phyloP scores from a whole-genome alignment of 129 eudicot species.

The Flaveria sonorensis region DNA sequence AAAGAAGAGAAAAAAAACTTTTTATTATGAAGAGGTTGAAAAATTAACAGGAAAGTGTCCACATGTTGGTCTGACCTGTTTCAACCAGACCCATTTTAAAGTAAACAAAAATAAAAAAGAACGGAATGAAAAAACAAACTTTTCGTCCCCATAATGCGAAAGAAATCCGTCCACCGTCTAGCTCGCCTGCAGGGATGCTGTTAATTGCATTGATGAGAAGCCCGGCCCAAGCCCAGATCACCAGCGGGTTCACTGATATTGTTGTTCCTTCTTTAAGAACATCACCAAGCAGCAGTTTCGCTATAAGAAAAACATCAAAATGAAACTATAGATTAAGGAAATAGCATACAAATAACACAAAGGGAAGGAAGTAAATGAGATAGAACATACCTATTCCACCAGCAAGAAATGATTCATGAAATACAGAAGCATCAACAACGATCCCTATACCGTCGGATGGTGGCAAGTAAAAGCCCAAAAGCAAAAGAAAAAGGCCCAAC shows the following conservation, averaged over 20 bases:
- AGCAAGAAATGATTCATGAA: constrained; percentile 89
- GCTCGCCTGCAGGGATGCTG: constrained; percentile 99
- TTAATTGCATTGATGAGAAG: constrained; percentile 94
- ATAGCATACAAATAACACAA: neutral
- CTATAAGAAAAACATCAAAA: constrained; percentile 39
- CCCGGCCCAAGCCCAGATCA: constrained; percentile 99
- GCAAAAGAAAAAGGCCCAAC: constrained; percentile 75
- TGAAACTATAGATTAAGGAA: neutral
- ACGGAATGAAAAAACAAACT: constrained; percentile 41
- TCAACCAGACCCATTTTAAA: neutral
- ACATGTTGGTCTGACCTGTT: neutral
- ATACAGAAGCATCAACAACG: constrained; percentile 80
- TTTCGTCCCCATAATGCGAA: constrained; percentile 97
- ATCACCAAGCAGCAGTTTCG: constrained; percentile 93
- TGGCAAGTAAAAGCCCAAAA: constrained; percentile 83
- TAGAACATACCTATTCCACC: constrained; percentile 82
- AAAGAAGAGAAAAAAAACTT: neutral
- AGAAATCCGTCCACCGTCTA: constrained; percentile 95
- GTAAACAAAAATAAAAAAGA: neutral
- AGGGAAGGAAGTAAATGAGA: constrained; percentile 1
- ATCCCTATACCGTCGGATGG: constrained; percentile 81
- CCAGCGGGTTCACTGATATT: constrained; percentile 79
- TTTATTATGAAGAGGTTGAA: neutral
- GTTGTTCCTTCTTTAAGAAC: constrained; percentile 87
- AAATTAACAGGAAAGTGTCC: neutral